Percentiles rank a stretch among this genome's conserved stretches.
phyloP scores from a whole-genome alignment of 2,329 filamentous ascomycete species.

The Sphaerulina vaccinii region DNA sequence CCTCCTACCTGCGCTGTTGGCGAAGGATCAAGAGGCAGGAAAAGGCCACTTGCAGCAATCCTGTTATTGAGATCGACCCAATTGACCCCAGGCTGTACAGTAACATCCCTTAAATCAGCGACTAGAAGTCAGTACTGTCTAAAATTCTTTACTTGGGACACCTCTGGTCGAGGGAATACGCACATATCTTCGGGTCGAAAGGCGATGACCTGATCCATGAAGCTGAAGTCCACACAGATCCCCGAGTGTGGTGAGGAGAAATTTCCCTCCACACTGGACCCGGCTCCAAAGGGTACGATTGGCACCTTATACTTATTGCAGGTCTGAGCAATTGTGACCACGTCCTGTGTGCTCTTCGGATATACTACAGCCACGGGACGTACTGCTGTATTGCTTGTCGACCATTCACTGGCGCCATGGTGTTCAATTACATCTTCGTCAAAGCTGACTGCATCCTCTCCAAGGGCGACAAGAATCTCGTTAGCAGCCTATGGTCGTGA shows the following conservation, averaged over 20 bases:
- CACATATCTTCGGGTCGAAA: constrained; percentile 85
- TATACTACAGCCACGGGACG: constrained; percentile 26
- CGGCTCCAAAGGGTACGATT: constrained; percentile 26
- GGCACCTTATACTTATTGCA: constrained; percentile 22
- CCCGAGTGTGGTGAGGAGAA: constrained; percentile 85
- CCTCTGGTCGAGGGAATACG: no score
- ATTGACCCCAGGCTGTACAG: constrained; percentile 86
- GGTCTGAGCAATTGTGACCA: constrained; percentile 17
- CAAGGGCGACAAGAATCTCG: constrained; percentile 15
- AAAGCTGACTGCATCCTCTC: constrained; percentile 22
- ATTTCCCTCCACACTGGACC: constrained; percentile 68
- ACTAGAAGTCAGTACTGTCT: no score
- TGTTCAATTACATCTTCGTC: constrained; percentile 27
- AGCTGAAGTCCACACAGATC: constrained; percentile 83
- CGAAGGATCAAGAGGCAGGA: constrained; percentile 88
- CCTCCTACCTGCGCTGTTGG: constrained; percentile 73
- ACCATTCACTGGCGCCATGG: constrained; percentile 27
- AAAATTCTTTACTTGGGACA: no score
- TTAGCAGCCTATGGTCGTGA: constrained; percentile 17
- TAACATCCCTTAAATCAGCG: no score
- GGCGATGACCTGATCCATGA: constrained; percentile 79
- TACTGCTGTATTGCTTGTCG: constrained; percentile 20
- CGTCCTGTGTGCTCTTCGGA: constrained; percentile 21
- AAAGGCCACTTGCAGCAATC: constrained; percentile 71
- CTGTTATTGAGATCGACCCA: constrained; percentile 86